Base-by-base conservation (phyloP, 1,284 basidiomycete species). In the Trichosporon asahii region DNA sequence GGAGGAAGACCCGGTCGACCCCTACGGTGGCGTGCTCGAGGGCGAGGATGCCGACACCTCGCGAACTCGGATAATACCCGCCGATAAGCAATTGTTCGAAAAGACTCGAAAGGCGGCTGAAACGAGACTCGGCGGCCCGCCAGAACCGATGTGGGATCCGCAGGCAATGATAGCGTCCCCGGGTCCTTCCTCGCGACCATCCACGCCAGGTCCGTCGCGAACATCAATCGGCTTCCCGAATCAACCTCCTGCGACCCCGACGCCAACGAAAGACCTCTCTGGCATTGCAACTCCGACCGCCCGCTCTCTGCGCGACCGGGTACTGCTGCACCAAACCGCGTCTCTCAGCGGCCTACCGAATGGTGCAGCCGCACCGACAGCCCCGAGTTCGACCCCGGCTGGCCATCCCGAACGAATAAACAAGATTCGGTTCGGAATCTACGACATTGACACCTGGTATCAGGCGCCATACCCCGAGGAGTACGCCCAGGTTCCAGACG, bases 381-480 rank as follows among this genome's bases (percentile, higher is more conserved):
- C 66, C 37, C 23, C 67, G 21, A 66, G 60, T 11, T 44, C 67
- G 1, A 49, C 73, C 2, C 37, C 72, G 9, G 68, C 61, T 15
- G 60, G 73, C 29, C 66, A 64, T 23, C 74, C 68, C 64, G 75
- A 84, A 68, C 83, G 82, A 71, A 95, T 97, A 85, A 90, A 89
- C 68, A 89, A 88, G 67, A 95, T 99, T 72, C 90, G 95, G 21
- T 97, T 99, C 77, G 96, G 95, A n/a, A 87, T 89, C 49, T 97
- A 87, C 79, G 95, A 99, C 79, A 95, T 99, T 78, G 90, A 96
- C 79, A 98, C 96, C 0, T 99, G 97, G 97, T 99, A 94, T 82
- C 94, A 98, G 79, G 96, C 97, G 11, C 97, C 97, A 1, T 99
- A 98, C 81, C 97, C 97, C 0, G 96, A 99, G 82, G 97, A 99